phyloP scores from a whole-genome alignment of 2,329 filamentous ascomycete species.

The Botrytis elliptica region DNA sequence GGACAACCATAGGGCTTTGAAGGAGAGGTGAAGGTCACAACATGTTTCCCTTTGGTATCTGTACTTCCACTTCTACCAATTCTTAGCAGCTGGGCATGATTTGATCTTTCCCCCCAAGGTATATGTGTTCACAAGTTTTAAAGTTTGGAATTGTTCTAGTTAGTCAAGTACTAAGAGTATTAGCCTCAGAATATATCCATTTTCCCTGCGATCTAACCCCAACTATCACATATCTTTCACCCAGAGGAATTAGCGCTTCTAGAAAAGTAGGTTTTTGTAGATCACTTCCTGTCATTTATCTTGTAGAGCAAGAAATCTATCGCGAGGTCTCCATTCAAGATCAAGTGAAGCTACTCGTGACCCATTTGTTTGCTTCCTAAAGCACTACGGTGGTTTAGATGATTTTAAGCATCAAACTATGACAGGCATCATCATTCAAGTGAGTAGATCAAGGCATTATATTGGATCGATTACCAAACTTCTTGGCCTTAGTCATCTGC shows the following conservation, averaged over 20 bases:
- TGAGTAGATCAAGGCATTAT: neutral
- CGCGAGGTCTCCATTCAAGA: neutral
- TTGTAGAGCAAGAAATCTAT: neutral
- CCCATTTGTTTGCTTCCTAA: neutral
- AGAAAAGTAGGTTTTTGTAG: neutral
- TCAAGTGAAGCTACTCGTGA: neutral
- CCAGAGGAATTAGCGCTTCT: neutral
- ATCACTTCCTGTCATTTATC: neutral
- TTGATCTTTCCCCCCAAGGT: neutral
- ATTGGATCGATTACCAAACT: neutral
- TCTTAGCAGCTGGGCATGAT: neutral
- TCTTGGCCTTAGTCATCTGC: neutral
- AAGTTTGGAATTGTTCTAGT: neutral
- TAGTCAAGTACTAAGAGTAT: neutral
- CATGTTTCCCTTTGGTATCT: too few species aligned
- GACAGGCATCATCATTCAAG: neutral
- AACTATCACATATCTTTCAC: neutral
- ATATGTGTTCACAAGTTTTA: neutral
- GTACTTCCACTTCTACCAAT: neutral
- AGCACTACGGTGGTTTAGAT: neutral
- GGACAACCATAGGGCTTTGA: too few species aligned
- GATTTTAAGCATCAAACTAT: neutral
- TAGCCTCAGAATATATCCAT: neutral
- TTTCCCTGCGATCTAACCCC: neutral
- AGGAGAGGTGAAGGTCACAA: too few species aligned